Evolutionary conservation across 2,329 filamentous ascomycete species (phyloP), one percentile per base, ranked within the genome.

Genomic region (Aspergillus neotritici): DNA sequence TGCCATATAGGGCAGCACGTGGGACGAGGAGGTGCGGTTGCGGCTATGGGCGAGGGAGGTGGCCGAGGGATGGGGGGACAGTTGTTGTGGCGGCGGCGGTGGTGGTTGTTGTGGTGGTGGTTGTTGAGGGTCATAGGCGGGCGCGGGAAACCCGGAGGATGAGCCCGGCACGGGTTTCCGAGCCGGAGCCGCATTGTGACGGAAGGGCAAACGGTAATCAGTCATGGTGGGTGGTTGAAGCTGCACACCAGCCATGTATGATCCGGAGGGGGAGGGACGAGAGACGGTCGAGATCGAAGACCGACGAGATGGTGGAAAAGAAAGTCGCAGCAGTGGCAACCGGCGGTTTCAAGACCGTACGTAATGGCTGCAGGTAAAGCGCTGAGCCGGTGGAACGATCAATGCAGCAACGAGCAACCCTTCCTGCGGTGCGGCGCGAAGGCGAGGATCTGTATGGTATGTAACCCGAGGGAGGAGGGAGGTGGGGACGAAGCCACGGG

Each of bases 21-120:
- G 52, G 25, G 62, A 64, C 11, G 68, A 71, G 5, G 65, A 66
- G 4, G 68, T 70, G 35, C 68, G 63, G 44, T 56, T 65, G 28
- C 67, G 66, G 48, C 54, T 65, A 45, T 63, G 62, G 33, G 56
- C 51, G 31, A 53, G 57, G 15, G 55, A 56, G 28, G 56, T 49
- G 25, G 43, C 40, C 13, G 56, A 50, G 13, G 58, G 52, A 47
- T 62, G 57, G 40, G 57, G 55, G 31, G 55, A 52, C 34, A 61
- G 47, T 31, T 57, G 51, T 33, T 51, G 46, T 17, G 49, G 48
- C 7, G 48, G 48, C 13, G 25, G 34, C 17, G 15, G 45, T 30
- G 43, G 44, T 21, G 46, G 51, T 31, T 54, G 53, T 16, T 31
- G 34, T 25, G 15, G 45, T 30, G 43, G 44, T 21, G 46, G 51